Conservation (phyloP, 2,329 filamentous ascomycete species). For the Penicillium sp. region DNA sequence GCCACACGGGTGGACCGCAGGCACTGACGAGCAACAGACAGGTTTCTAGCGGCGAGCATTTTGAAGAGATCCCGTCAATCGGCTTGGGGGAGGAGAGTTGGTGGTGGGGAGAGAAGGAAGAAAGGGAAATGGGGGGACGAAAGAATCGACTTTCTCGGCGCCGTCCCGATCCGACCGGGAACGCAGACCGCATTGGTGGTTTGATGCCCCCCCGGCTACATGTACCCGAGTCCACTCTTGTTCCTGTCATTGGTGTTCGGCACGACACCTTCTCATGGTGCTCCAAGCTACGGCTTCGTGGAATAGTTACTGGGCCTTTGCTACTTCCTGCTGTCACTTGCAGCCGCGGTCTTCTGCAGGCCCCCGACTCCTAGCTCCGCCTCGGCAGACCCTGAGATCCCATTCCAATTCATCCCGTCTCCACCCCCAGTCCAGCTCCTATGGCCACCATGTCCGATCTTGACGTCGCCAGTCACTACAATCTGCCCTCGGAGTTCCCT, state of each 20-base stretch:
- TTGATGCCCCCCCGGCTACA: slow-evolving; percentile 20
- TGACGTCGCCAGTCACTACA: slow-evolving; percentile 87
- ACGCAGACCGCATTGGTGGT: slow-evolving; percentile 26
- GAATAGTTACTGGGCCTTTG: not conserved
- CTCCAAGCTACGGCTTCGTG: not conserved
- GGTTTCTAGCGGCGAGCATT: slow-evolving; percentile 80
- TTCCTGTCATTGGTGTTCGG: slow-evolving; percentile 5
- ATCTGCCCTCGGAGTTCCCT: slow-evolving; percentile 73
- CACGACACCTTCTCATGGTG: slow-evolving; percentile 2
- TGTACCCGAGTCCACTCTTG: slow-evolving; percentile 22
- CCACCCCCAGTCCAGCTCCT: slow-evolving; percentile 3
- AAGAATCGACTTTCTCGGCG: slow-evolving; percentile 28
- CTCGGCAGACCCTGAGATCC: not conserved
- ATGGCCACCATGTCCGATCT: slow-evolving; percentile 61
- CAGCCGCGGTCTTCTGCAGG: not conserved
- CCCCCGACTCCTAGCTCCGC: not conserved
- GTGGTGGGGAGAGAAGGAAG: slow-evolving; percentile 22
- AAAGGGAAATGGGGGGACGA: slow-evolving; percentile 17
- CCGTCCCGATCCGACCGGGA: slow-evolving; percentile 24
- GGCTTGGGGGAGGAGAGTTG: slow-evolving; percentile 11
- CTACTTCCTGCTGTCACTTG: not conserved
- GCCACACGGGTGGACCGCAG: slow-evolving; percentile 61
- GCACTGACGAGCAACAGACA: slow-evolving; percentile 75
- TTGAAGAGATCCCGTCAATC: slow-evolving; percentile 42
- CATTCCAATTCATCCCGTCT: slow-evolving; percentile 13